phyloP scores from a whole-genome alignment of 1,284 basidiomycete species.

The Meira miltonrushii region DNA sequence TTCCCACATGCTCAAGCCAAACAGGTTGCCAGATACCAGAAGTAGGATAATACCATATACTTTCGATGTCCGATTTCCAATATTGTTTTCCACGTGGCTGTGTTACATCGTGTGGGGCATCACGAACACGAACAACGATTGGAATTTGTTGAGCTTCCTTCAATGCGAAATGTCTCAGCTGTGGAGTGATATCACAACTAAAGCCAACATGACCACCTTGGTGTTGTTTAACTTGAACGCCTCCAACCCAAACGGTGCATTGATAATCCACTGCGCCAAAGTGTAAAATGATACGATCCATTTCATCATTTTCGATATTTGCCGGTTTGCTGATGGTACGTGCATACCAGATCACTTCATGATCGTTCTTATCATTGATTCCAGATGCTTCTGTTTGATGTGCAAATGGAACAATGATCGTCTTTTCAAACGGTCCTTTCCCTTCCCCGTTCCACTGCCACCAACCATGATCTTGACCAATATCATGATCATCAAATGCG shows the following conservation, averaged over 20 bases:
- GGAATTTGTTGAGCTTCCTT: conserved; percentile 3
- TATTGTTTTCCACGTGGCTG: conserved; percentile 34
- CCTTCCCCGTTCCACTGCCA: not conserved
- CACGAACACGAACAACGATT: conserved; percentile 21
- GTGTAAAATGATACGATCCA: conserved; percentile 17
- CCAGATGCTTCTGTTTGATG: conserved; percentile 18
- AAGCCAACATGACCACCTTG: conserved; percentile 19
- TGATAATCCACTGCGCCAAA: conserved; percentile 38
- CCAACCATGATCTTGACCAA: conserved; percentile 19
- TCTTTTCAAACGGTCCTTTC: not conserved
- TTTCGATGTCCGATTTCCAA: conserved; percentile 29
- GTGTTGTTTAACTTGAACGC: conserved; percentile 15
- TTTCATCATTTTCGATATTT: not conserved
- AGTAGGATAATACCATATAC: conserved; percentile 33
- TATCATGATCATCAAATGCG: conserved; percentile 22
- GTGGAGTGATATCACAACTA: conserved; percentile 21
- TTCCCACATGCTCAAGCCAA: conserved; percentile 21
- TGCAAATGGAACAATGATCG: conserved; percentile 21
- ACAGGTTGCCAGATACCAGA: conserved; percentile 34
- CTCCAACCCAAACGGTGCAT: conserved; percentile 23
- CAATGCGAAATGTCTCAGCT: not conserved
- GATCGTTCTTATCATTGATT: conserved; percentile 4
- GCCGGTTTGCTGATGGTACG: not conserved
- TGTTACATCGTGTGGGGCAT: conserved; percentile 22
- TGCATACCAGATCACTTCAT: conserved; percentile 14